A percentile compares a stretch with the other conserved stretches of the same genome.
Evolutionary conservation across 2,329 filamentous ascomycete species (phyloP).

Genomic region (Pezicula neosporulosa): DNA sequence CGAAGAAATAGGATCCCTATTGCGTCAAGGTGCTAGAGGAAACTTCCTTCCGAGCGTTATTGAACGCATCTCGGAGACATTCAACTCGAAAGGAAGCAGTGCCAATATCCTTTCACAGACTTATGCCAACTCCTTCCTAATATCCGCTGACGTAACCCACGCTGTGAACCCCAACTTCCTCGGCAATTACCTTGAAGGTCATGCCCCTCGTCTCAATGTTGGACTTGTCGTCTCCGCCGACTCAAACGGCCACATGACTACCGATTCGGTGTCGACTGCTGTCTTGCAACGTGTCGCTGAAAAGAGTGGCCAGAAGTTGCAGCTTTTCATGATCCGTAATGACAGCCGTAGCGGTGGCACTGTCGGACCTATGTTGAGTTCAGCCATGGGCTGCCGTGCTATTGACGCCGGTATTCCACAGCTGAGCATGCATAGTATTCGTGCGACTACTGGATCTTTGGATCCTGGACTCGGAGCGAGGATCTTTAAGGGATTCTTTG

Average conservation of each 20-base stretch:
- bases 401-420: constrained; percentile 90
- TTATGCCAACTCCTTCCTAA: constrained; percentile 86
- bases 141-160: constrained; percentile 91
- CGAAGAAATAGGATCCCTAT: constrained; percentile 89
- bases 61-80: constrained; percentile 75
- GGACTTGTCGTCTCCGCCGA: constrained; percentile 79
- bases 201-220: constrained; percentile 84
- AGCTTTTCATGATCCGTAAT: constrained; percentile 93
- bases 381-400: constrained; percentile 74
- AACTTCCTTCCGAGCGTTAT: constrained; percentile 84
- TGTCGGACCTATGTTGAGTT: constrained; percentile 87
- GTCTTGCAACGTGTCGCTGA: constrained; percentile 77
- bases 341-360: constrained; percentile 87
- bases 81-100: constrained; percentile 45
- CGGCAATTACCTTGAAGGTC: constrained; percentile 75
- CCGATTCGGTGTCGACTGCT: constrained; percentile 80
- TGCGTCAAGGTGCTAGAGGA: constrained; percentile 83
- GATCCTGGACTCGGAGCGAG: constrained; percentile 87
- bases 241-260: constrained; percentile 94
- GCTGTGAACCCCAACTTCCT: constrained; percentile 95
- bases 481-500: constrained; percentile 86
- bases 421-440: constrained; percentile 89
- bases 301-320: constrained; percentile 66
- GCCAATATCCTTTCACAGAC: constrained; percentile 72
- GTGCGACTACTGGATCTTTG: constrained; percentile 79